Evolutionary conservation across 345 rosid species (phyloP).

Genomic region (Brassica incana): DNA sequence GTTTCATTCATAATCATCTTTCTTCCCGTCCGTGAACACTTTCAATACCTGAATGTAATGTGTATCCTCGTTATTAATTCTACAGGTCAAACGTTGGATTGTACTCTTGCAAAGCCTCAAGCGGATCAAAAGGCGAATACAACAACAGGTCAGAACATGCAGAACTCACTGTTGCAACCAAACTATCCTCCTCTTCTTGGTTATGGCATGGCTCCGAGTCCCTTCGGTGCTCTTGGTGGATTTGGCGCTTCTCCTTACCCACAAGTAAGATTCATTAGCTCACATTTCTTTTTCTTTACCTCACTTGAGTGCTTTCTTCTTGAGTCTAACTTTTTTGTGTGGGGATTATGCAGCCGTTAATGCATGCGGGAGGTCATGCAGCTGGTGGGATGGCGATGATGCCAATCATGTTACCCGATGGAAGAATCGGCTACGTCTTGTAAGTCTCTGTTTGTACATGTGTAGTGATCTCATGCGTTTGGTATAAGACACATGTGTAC

Average conservation of each 20-base stretch:
- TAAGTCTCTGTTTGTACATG: slow-evolving; percentile 44
- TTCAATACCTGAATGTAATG: background rate
- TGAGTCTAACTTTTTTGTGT: background rate
- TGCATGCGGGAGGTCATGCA: slow-evolving; percentile 75
- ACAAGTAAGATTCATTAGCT: slow-evolving; percentile 53
- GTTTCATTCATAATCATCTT: background rate
- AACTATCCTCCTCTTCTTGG: slow-evolving; percentile 67
- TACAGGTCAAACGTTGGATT: slow-evolving; percentile 83
- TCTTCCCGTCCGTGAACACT: background rate
- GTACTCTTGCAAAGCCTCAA: slow-evolving; percentile 94
- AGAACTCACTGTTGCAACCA: slow-evolving; percentile 62
- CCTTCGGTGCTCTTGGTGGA: slow-evolving; percentile 65
- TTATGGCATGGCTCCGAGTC: slow-evolving; percentile 69
- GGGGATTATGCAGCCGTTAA: slow-evolving; percentile 63
- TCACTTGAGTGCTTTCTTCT: background rate
- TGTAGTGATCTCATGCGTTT: background rate
- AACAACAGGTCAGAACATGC: slow-evolving; percentile 50
- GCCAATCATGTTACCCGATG: slow-evolving; percentile 97
- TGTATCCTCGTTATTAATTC: background rate
- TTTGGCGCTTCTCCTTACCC: slow-evolving; percentile 70
- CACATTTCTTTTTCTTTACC: background rate
- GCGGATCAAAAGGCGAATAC: slow-evolving; percentile 63
- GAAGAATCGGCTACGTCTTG: slow-evolving; percentile 94
- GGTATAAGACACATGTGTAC: background rate
- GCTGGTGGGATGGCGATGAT: slow-evolving; percentile 94